A percentile compares a stretch with the other conserved stretches of the same genome.
phyloP scores from a whole-genome alignment of 805 yeast species.

The Ogataea methylovora region DNA sequence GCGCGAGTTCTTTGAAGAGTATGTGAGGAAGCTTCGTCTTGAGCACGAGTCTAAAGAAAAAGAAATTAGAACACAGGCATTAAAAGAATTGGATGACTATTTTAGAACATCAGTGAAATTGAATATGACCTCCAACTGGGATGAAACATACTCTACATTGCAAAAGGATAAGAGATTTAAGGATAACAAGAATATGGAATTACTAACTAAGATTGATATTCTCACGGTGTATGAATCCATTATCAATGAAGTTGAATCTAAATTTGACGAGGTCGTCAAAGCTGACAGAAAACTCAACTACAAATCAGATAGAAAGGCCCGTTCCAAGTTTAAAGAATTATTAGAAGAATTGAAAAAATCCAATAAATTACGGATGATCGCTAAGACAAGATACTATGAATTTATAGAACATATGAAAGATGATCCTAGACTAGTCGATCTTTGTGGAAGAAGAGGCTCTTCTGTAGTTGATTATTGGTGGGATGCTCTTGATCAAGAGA shows the following conservation, averaged over 20 bases:
- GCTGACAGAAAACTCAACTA: conserved; percentile 34
- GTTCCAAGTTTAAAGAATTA: conserved; percentile 49
- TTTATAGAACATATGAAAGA: conserved; percentile 42
- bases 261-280: conserved; percentile 20
- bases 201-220: conserved; percentile 52
- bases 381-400: conserved; percentile 55
- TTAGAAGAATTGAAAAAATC: conserved; percentile 28
- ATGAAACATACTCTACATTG: conserved; percentile 26
- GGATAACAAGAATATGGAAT: conserved; percentile 48
- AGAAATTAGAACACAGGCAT: conserved; percentile 37
- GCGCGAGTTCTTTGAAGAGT: conserved; percentile 45
- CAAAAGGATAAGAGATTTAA: conserved; percentile 43
- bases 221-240: conserved; percentile 39
- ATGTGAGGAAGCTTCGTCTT: conserved; percentile 31
- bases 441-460: conserved; percentile 75
- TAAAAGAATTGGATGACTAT: conserved; percentile 44
- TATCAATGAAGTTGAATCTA: conserved; percentile 21
- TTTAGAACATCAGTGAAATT: conserved; percentile 18
- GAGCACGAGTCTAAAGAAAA: conserved; percentile 21
- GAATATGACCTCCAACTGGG: conserved; percentile 29
- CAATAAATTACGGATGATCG: conserved; percentile 29
- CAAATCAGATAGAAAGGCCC: conserved; percentile 54
- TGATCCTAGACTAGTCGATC: conserved; percentile 46
- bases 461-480: conserved; percentile 68
- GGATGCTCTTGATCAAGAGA: conserved; percentile 62